These are phyloP conservation scores for Binderoboletus segoi DNA, from an alignment of 1,284 basidiomycete species.

Conservation along the genomic window DNA sequence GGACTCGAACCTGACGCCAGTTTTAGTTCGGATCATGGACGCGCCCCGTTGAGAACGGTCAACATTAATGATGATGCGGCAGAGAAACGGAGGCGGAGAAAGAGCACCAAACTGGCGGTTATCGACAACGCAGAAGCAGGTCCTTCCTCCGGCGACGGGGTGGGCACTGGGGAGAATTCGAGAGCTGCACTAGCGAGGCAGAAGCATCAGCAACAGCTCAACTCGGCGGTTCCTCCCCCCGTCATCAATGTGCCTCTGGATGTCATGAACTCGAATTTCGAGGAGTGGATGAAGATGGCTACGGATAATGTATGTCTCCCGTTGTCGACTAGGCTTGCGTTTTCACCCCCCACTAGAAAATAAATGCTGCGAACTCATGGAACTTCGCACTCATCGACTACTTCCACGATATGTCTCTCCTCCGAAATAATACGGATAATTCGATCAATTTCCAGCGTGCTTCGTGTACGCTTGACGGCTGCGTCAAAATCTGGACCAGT, in stretches of 20 bases:
- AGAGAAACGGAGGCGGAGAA: conserved; percentile 73
- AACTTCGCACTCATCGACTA: conserved; percentile 98
- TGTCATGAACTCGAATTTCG: conserved; percentile 87
- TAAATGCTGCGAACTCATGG: conserved; percentile 98
- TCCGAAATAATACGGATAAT: conserved; percentile 89
- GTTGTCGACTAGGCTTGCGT: conserved; percentile 1
- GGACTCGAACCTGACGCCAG: conserved; percentile 50
- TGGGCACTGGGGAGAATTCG: conserved; percentile 43
- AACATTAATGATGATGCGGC: conserved; percentile 81
- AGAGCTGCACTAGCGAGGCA: conserved; percentile 48
- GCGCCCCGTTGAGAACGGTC: conserved; percentile 55
- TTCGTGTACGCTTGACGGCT: conserved; percentile 96
- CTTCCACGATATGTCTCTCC: conserved; percentile 98
- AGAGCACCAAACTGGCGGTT: conserved; percentile 64
- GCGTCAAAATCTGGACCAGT: conserved; percentile 99
- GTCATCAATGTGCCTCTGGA: conserved; percentile 68
- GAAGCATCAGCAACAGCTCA: conserved; percentile 65
- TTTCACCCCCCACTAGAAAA: conserved; percentile 72
- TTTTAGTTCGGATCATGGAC: conserved; percentile 50
- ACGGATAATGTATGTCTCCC: conserved; percentile 86
- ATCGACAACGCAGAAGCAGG: conserved; percentile 57
- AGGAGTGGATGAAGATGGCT: conserved; percentile 99
- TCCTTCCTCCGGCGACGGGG: conserved; percentile 48
- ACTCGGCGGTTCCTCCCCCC: conserved; percentile 59
- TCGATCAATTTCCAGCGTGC: conserved; percentile 99